Evolutionary conservation across 2,329 filamentous ascomycete species (phyloP), one percentile per base, ranked within the genome.

Genomic region (Gremmenia infestans): DNA sequence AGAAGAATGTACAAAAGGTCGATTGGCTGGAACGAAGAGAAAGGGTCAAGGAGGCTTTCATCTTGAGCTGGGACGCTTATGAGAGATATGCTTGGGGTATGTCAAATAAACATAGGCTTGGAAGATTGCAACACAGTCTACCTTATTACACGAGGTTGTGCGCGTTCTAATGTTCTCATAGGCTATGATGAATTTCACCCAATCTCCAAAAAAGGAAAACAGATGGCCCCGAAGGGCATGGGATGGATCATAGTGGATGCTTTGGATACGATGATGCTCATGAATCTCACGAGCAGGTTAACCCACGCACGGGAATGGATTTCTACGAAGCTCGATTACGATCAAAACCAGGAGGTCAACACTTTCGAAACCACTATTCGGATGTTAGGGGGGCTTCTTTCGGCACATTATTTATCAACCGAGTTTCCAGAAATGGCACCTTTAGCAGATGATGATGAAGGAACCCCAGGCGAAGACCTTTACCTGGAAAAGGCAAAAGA

Each of bases 161-260:
- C 28, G 11, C 28, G 9, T 32, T 32, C 28, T 32, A 32, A 32
- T 12, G 3, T 32, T 32, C 8, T 11, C 28, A 32, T 32, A 32
- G 28, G 28, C 28, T 86, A 86, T 66, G 94, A 99, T 70, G 87
- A 94, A 72, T 99, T 89, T 70, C 85, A 90, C 65, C 94, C 94
- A 1, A 74, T 93, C 28, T 85, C 88, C 5, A 94, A 94, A 70
- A 83, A 76, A 17, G 89, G 91, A 50, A 79, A 78, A 51, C 85
- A 94, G 66, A 97, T 99, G 93, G 86, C 91, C 6, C 81, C 87
- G 3, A 85, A 90, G 60, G 94, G 93, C 25, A 80, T 99, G 73
- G 94, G 94, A 32, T 99, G 95, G 94, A 97, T 97, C 67, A 97
- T 99, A 60, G 87, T 99, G 55, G 94, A 99, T 74, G 86, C 93